Conservation (phyloP, 257 asterid genomes). For the Gentiana dahurica region DNA sequence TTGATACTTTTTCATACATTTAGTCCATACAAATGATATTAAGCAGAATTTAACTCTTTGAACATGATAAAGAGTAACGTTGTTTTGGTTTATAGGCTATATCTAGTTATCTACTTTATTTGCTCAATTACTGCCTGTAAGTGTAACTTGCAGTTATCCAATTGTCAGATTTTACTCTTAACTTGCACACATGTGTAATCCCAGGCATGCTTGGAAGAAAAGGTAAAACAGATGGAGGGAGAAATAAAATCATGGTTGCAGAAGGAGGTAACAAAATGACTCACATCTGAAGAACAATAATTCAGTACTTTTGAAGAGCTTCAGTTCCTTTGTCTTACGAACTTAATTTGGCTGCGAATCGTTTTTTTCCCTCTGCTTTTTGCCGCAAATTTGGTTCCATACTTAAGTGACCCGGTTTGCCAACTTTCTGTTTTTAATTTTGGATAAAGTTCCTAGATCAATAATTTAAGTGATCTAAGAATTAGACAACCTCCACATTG, state of each 20-base stretch:
- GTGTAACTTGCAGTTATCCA: neutral
- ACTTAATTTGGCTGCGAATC: neutral
- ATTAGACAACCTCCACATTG: neutral
- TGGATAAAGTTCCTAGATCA: neutral
- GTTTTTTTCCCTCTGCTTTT: too few species aligned
- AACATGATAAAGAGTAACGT: constrained; percentile 35
- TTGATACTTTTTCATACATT: too few species aligned
- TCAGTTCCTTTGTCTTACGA: neutral
- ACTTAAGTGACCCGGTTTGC: too few species aligned
- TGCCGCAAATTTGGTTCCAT: too few species aligned
- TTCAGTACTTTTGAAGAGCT: neutral
- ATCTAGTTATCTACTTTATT: neutral
- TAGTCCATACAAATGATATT: too few species aligned
- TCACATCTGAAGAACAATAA: constrained; percentile 7
- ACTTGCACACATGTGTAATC: constrained; percentile 6
- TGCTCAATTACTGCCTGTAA: neutral
- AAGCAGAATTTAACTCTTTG: constrained; percentile 34
- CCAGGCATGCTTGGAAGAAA: constrained; percentile 53
- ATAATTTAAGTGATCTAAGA: neutral
- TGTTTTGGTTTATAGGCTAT: neutral
- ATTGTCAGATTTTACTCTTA: neutral
- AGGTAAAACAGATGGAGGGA: constrained; percentile 43
- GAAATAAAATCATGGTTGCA: constrained; percentile 45
- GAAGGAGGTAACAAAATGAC: constrained; percentile 45
- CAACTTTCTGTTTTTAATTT: neutral